Percentiles rank a stretch among this genome's conserved stretches.
These are phyloP conservation scores for Exophiala bonariae DNA, from an alignment of 2,329 filamentous ascomycete species.

Conservation along the genomic window DNA sequence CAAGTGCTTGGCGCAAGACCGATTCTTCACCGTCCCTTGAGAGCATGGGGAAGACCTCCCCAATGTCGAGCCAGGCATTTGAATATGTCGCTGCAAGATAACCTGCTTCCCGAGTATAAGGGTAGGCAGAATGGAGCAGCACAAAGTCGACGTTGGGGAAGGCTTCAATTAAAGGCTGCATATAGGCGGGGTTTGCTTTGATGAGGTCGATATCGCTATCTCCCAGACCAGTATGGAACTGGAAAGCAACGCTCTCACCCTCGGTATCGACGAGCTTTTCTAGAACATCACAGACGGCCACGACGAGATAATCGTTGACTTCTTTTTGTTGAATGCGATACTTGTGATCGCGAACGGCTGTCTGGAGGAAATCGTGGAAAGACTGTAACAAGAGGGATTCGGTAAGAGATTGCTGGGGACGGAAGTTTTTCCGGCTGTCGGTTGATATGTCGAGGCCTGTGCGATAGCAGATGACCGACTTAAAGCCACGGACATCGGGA, in stretches of 20 bases:
- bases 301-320: constrained; percentile 70
- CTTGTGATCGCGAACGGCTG: constrained; percentile 29
- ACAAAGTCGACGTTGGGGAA: constrained; percentile 73
- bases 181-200: constrained; percentile 70
- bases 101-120: constrained; percentile 74
- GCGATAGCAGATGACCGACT: constrained; percentile 79
- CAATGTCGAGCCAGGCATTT: constrained; percentile 81
- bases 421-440: constrained; percentile 30
- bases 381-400: constrained; percentile 23
- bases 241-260: constrained; percentile 59
- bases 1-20: constrained; percentile 70
- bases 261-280: constrained; percentile 38
- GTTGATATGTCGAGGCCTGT: constrained; percentile 64
- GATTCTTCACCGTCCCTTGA: constrained; percentile 73
- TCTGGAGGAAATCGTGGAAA: constrained; percentile 26
- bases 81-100: constrained; percentile 75
- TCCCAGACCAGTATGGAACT: constrained; percentile 81
- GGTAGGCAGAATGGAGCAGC: constrained; percentile 77
- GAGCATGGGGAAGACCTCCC: constrained; percentile 77
- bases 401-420: constrained; percentile 28
- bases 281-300: constrained; percentile 62
- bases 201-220: constrained; percentile 74
- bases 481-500: constrained; percentile 73
- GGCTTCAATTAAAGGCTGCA: constrained; percentile 70
- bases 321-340: constrained; percentile 58